Percentiles rank a stretch among this genome's conserved stretches.
Conservation (phyloP, 140 eudicot species). For the Ambrosia hybrid region DNA sequence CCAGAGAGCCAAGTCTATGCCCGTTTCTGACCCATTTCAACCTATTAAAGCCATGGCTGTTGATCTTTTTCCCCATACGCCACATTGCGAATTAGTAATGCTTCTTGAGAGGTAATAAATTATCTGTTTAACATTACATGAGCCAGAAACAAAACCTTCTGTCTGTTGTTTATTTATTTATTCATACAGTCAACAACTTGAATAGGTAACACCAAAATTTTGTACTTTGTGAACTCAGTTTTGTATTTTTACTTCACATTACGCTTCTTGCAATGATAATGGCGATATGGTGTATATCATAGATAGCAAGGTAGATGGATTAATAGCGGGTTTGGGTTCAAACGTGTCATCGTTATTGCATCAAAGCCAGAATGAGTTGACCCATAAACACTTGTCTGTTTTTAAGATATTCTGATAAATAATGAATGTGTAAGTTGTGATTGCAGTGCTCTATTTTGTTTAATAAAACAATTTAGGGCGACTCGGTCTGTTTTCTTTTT, state of each 20-base stretch:
- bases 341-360: background rate
- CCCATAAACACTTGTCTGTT: background rate
- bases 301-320: background rate
- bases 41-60: conserved; percentile 97
- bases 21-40: conserved; percentile 77
- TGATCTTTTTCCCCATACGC: conserved; percentile 91
- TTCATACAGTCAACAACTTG: background rate
- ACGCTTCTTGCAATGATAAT: background rate
- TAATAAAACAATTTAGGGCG: too few species aligned
- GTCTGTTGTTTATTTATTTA: conserved; percentile 5
- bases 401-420: too few species aligned
- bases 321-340: background rate
- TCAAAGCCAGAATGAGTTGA: background rate
- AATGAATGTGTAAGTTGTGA: background rate
- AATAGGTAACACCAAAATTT: conserved; percentile 13
- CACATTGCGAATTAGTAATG: conserved; percentile 92
- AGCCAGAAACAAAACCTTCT: background rate
- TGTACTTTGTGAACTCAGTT: background rate
- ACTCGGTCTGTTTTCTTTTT: too few species aligned
- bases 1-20: conserved; percentile 87
- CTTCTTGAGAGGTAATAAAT: conserved; percentile 81
- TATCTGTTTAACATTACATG: background rate
- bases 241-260: background rate
- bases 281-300: background rate
- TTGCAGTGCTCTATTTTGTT: background rate